A percentile compares a stretch with the other conserved stretches of the same genome.
Evolutionary conservation across 129 eudicot species (phyloP).

Genomic region (Apium graveolens): DNA sequence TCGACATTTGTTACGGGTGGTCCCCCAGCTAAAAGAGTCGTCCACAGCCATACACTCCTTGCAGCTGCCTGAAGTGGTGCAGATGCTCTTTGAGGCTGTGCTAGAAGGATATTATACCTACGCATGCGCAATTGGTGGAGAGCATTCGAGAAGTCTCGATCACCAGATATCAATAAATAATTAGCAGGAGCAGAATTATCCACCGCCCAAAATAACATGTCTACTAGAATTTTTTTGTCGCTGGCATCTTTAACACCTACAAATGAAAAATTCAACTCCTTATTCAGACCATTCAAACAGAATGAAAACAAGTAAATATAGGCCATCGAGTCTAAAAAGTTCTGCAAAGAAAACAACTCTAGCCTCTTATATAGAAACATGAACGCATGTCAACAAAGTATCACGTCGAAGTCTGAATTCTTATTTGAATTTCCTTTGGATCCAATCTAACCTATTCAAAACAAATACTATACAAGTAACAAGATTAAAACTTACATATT

Average conservation of each 20-base stretch:
- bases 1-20: slow-evolving; percentile 57
- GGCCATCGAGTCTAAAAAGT: neutral
- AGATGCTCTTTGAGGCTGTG: slow-evolving; percentile 85
- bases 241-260: slow-evolving; percentile 92
- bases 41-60: slow-evolving; percentile 94
- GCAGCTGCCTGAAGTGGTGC: slow-evolving; percentile 81
- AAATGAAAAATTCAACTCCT: neutral
- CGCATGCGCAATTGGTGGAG: slow-evolving; percentile 93
- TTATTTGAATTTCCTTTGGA: neutral
- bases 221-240: slow-evolving; percentile 93
- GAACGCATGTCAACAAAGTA: too few species aligned
- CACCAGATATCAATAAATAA: slow-evolving; percentile 91
- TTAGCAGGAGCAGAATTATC: slow-evolving; percentile 94
- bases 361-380: neutral
- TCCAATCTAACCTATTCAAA: neutral
- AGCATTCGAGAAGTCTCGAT: slow-evolving; percentile 92
- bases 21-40: slow-evolving; percentile 75
- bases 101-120: slow-evolving; percentile 90
- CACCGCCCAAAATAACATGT: slow-evolving; percentile 98
- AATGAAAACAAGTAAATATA: neutral
- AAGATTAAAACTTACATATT: neutral
- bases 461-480: neutral
- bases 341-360: neutral
- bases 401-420: neutral
- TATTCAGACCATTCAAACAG: neutral